Conservation (phyloP, 345 rosid genomes). For the Citrus maxima region DNA sequence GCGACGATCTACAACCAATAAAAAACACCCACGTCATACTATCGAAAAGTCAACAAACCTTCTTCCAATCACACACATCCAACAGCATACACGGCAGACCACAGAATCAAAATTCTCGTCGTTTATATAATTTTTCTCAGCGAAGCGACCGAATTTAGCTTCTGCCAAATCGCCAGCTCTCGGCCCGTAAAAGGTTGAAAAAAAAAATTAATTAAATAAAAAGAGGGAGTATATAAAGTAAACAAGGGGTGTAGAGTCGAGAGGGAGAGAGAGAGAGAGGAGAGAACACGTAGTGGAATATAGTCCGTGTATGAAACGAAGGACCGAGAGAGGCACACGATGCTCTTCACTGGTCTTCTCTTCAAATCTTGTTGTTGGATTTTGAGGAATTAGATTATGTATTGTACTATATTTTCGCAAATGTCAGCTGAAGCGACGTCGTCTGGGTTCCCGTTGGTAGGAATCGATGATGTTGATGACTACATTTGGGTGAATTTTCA, state of each 20-base stretch:
- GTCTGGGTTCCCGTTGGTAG: constrained; percentile 36
- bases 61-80: background rate
- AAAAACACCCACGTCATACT: background rate
- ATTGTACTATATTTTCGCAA: background rate
- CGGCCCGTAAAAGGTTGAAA: background rate
- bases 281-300: constrained; percentile 41
- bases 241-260: background rate
- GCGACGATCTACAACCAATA: background rate
- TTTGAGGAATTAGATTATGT: background rate
- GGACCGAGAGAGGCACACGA: background rate
- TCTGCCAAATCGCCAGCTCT: background rate
- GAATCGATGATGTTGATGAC: constrained; percentile 64
- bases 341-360: background rate
- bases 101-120: background rate
- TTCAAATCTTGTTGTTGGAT: constrained; percentile 12
- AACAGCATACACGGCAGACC: background rate
- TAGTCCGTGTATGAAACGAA: constrained; percentile 45
- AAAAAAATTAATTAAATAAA: background rate
- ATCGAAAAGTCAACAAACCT: background rate
- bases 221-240: background rate
- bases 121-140: background rate
- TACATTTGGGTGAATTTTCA: constrained; percentile 43
- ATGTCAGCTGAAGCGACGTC: constrained; percentile 53
- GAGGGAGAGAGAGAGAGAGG: background rate
- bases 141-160: background rate